Conservation (phyloP, 441 rosid genomes). For the Euphorbia schlechtendalii region DNA sequence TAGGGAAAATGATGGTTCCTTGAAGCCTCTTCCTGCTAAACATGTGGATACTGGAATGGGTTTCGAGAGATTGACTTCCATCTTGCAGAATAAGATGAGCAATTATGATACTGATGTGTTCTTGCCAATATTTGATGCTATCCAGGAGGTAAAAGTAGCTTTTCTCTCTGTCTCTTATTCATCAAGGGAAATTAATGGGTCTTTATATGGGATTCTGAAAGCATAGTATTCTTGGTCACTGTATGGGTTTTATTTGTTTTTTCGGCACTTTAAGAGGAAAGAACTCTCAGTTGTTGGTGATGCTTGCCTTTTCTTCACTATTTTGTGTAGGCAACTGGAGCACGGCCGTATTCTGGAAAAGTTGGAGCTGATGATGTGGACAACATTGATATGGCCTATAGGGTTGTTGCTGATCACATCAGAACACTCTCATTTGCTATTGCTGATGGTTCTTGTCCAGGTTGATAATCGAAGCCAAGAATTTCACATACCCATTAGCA, state of each 20-base stretch:
- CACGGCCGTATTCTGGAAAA: constrained; percentile 83
- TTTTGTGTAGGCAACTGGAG: constrained; percentile 64
- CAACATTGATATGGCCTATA: constrained; percentile 91
- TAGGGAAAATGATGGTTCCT: constrained; percentile 82
- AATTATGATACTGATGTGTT: constrained; percentile 98
- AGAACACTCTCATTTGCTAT: constrained; percentile 95
- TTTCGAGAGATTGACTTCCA: constrained; percentile 85
- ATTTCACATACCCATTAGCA: not conserved
- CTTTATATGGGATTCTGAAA: not conserved
- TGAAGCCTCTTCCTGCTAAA: constrained; percentile 85
- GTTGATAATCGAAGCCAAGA: constrained; percentile 28
- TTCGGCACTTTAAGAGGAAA: not conserved
- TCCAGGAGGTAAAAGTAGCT: constrained; percentile 53
- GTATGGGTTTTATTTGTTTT: not conserved
- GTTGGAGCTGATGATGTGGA: constrained; percentile 83
- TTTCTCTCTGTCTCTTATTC: not conserved
- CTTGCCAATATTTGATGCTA: constrained; percentile 84
- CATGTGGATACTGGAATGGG: constrained; percentile 99
- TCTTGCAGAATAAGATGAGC: constrained; percentile 97
- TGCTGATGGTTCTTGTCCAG: constrained; percentile 99
- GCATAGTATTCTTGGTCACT: not conserved
- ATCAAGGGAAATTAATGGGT: not conserved
- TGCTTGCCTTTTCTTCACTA: not conserved
- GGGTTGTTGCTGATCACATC: constrained; percentile 98
- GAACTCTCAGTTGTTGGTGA: not conserved